A percentile compares a stretch with the other conserved stretches of the same genome.
phyloP scores from a whole-genome alignment of 768 basidiomycete species.

The Trametes cubensis region DNA sequence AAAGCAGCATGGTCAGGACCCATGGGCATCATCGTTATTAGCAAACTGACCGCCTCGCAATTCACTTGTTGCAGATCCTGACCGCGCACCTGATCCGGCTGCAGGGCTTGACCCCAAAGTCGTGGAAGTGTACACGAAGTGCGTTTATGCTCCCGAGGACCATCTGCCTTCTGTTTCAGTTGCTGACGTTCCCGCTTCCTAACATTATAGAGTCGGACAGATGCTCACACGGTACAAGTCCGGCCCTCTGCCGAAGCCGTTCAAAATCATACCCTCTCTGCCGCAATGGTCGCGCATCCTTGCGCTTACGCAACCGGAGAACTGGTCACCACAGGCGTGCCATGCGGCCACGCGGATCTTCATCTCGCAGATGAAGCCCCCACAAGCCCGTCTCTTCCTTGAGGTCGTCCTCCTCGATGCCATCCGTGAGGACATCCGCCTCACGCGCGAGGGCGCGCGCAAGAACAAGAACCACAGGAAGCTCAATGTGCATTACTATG shows the following conservation, averaged over 20 bases:
- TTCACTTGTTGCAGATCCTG: slow-evolving; percentile 42
- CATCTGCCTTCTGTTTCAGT: neutral
- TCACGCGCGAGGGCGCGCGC: slow-evolving; percentile 41
- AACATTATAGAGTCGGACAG: slow-evolving; percentile 67
- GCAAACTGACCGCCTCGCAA: too few species aligned
- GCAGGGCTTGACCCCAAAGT: slow-evolving; percentile 90
- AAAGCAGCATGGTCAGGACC: slow-evolving; percentile 52
- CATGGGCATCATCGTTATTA: too few species aligned
- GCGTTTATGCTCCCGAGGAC: slow-evolving; percentile 32
- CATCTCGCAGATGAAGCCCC: slow-evolving; percentile 95
- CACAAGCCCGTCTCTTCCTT: slow-evolving; percentile 90
- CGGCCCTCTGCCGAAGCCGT: slow-evolving; percentile 92
- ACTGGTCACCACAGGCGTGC: slow-evolving; percentile 96
- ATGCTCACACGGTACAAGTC: slow-evolving; percentile 90
- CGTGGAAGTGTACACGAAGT: slow-evolving; percentile 93
- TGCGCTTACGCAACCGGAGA: slow-evolving; percentile 87
- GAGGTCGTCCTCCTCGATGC: slow-evolving; percentile 90
- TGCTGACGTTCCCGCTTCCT: slow-evolving; percentile 4
- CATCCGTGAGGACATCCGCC: slow-evolving; percentile 81
- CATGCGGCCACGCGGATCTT: slow-evolving; percentile 94
- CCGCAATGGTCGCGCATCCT: slow-evolving; percentile 96
- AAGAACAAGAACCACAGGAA: slow-evolving; percentile 64
- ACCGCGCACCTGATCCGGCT: slow-evolving; percentile 65
- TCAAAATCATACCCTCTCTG: slow-evolving; percentile 97
- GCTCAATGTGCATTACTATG: slow-evolving; percentile 91